Evolutionary conservation across 2,329 filamentous ascomycete species (phyloP).

Genomic region (Penicillium sp.): DNA sequence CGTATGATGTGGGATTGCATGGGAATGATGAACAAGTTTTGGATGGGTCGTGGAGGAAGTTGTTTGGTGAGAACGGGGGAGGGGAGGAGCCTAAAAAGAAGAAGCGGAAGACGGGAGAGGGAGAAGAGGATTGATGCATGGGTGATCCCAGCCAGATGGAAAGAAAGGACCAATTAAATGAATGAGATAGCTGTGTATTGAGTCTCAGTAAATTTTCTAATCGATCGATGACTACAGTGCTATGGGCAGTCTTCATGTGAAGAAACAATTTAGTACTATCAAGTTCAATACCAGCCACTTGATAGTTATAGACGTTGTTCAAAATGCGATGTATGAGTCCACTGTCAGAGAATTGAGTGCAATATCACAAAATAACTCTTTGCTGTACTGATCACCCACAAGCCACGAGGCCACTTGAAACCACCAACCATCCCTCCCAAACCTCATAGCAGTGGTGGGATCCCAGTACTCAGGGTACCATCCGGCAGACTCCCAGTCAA

Average conservation of each 20-base stretch:
- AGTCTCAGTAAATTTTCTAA: not conserved
- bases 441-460: slow-evolving; percentile 35
- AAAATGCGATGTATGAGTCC: slow-evolving; percentile 36
- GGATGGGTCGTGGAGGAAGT: slow-evolving; percentile 56
- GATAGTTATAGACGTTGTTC: not conserved
- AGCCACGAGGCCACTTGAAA: slow-evolving; percentile 34
- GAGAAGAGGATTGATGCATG: not conserved
- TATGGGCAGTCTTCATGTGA: too few relatives aligned
- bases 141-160: too few relatives aligned
- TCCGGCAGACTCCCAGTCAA: slow-evolving; percentile 22
- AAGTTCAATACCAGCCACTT: not conserved
- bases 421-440: slow-evolving; percentile 34
- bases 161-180: too few relatives aligned
- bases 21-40: slow-evolving; percentile 64
- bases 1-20: slow-evolving; percentile 69
- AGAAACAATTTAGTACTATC: too few relatives aligned
- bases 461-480: slow-evolving; percentile 25
- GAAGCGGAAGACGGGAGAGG: slow-evolving; percentile 21
- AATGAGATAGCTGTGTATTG: not conserved
- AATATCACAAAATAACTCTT: slow-evolving; percentile 29
- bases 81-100: slow-evolving; percentile 23
- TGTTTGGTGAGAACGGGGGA: slow-evolving; percentile 17
- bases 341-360: slow-evolving; percentile 36
- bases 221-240: too few relatives aligned
- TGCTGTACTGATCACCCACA: slow-evolving; percentile 29